These are phyloP conservation scores for Cinchona pubescens DNA, from an alignment of 257 asterid genomes.

Conservation along the genomic window DNA sequence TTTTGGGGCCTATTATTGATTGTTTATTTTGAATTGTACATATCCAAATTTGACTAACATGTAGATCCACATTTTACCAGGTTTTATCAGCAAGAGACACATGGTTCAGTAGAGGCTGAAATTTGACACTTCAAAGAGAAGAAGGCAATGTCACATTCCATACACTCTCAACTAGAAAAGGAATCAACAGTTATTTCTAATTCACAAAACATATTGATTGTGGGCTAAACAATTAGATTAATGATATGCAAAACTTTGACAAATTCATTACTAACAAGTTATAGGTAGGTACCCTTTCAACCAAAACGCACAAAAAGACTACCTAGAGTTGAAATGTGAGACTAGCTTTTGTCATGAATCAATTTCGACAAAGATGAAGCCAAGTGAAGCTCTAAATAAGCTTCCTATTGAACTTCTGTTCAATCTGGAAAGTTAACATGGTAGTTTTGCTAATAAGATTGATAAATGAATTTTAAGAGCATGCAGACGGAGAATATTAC, in stretches of 20 bases:
- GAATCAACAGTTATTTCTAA: no score
- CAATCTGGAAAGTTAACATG: background rate
- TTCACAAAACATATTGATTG: background rate
- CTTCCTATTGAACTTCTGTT: background rate
- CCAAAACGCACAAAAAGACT: background rate
- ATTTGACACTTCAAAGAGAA: no score
- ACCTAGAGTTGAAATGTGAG: background rate
- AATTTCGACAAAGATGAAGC: conserved; percentile 1
- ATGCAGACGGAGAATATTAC: conserved; percentile 39
- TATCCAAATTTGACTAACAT: background rate
- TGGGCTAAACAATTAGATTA: background rate
- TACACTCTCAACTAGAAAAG: background rate
- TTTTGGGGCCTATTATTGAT: background rate
- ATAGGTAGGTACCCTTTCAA: background rate
- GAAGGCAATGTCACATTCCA: background rate
- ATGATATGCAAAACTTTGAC: background rate
- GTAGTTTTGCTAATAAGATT: background rate
- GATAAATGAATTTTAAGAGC: conserved; percentile 7
- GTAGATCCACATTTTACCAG: background rate
- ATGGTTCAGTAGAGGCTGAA: background rate
- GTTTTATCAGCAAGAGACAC: background rate
- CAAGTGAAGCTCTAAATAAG: background rate
- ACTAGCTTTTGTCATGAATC: background rate
- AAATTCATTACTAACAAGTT: background rate
- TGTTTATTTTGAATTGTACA: background rate